Percentiles rank a stretch among this genome's conserved stretches.
Evolutionary conservation across 2,329 filamentous ascomycete genomes (phyloP).

Genomic region (Penicillium sp.): DNA sequence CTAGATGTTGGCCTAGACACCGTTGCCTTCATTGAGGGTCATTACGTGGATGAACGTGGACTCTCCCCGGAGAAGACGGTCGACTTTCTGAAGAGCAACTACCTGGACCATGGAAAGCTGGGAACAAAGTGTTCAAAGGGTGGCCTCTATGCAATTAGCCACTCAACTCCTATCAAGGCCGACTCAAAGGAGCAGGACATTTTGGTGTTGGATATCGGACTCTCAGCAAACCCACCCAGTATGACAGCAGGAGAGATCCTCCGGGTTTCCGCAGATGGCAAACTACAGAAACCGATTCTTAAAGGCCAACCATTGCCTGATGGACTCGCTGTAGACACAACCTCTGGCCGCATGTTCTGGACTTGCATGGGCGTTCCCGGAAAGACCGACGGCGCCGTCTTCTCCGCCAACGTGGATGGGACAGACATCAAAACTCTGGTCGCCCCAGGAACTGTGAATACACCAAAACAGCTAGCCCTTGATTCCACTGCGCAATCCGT

Average conservation of each 20-base stretch:
- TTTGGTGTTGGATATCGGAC: slow-evolving; percentile 20
- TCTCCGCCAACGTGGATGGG: slow-evolving; percentile 44
- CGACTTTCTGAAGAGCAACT: slow-evolving; percentile 40
- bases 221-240: slow-evolving; percentile 13
- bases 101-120: slow-evolving; percentile 41
- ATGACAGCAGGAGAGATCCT: slow-evolving; percentile 16
- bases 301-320: slow-evolving; percentile 35
- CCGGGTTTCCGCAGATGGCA: slow-evolving; percentile 7
- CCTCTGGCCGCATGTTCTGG: slow-evolving; percentile 40
- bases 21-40: slow-evolving; percentile 46
- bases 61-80: slow-evolving; percentile 36
- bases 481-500: slow-evolving; percentile 24
- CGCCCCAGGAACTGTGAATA: slow-evolving; percentile 40
- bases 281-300: slow-evolving; percentile 6
- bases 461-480: slow-evolving; percentile 39
- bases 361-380: slow-evolving; percentile 43
- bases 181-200: slow-evolving; percentile 1
- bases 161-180: background rate
- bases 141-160: slow-evolving; percentile 32
- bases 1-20: slow-evolving; percentile 45
- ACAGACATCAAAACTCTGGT: slow-evolving; percentile 39
- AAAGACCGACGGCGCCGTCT: slow-evolving; percentile 37
- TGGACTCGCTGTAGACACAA: slow-evolving; percentile 36
- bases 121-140: slow-evolving; percentile 40
- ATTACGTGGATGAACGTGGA: slow-evolving; percentile 46